These are phyloP conservation scores for Blastocystis hominis DNA, from an alignment of 352 stramenopile species.

Conservation along the genomic window DNA sequence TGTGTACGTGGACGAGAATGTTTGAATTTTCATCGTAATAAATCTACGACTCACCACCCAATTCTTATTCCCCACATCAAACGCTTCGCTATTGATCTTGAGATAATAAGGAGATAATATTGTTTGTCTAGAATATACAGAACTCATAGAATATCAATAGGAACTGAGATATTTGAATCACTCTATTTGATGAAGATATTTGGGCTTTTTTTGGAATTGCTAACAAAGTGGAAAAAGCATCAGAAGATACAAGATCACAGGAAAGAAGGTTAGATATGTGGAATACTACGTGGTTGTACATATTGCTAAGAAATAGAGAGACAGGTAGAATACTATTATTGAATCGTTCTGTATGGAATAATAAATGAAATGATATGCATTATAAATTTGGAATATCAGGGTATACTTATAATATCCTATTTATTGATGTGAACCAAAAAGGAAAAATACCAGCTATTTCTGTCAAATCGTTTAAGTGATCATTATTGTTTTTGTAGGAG, in stretches of 20 bases:
- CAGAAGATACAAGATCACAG: too few relatives aligned
- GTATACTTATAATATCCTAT: too few relatives aligned
- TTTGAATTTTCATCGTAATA: constrained; percentile 30
- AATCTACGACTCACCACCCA: not conserved
- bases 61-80: not conserved
- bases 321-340: too few relatives aligned
- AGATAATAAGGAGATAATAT: constrained; percentile 38
- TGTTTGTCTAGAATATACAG: not conserved
- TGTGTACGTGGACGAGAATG: constrained; percentile 24
- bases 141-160: not conserved
- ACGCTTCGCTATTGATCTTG: not conserved
- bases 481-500: too few relatives aligned
- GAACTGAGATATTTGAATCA: not conserved
- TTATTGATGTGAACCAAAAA: too few relatives aligned
- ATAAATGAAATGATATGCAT: too few relatives aligned
- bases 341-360: too few relatives aligned
- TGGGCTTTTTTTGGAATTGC: not conserved
- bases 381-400: too few relatives aligned
- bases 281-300: not conserved
- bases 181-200: not conserved
- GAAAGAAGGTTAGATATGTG: too few relatives aligned
- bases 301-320: not conserved
- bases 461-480: too few relatives aligned
- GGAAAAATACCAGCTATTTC: too few relatives aligned
- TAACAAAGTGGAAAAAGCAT: not conserved